These are phyloP conservation scores for Boletus fagicola DNA, from an alignment of 768 basidiomycete species.

Conservation along the genomic window DNA sequence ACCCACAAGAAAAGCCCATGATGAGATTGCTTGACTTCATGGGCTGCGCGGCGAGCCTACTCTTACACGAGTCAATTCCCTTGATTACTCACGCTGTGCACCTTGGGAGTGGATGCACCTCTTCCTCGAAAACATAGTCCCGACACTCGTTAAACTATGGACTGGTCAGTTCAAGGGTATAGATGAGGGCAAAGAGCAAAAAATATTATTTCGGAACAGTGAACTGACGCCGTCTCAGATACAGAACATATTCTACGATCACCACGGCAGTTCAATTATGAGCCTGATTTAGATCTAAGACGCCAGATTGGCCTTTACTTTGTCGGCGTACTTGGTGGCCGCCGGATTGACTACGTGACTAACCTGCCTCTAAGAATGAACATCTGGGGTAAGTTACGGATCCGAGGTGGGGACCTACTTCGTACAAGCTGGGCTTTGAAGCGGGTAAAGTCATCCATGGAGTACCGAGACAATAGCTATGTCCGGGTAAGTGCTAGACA, in stretches of 20 bases:
- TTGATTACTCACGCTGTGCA: not conserved
- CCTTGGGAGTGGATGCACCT: not conserved
- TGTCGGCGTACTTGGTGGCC: not conserved
- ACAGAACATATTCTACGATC: not conserved
- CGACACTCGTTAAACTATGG: not conserved
- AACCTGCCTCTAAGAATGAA: not conserved
- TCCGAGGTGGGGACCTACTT: not conserved
- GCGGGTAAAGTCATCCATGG: not conserved
- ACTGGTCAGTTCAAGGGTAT: not conserved
- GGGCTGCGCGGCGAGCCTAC: not conserved
- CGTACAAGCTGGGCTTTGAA: not conserved
- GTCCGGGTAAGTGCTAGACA: not conserved
- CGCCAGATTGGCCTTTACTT: not conserved
- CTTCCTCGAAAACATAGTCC: not conserved
- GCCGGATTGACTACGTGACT: not conserved
- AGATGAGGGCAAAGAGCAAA: too few species aligned
- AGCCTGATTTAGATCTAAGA: not conserved
- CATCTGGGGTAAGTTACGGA: not conserved
- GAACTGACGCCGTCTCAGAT: not conserved
- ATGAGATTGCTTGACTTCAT: not conserved
- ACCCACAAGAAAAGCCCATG: not conserved
- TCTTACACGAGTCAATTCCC: not conserved
- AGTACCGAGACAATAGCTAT: not conserved
- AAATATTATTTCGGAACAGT: not conserved
- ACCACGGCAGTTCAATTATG: not conserved